Conservation (phyloP, 345 rosid genomes). For the Mallotus nudiflorus region DNA sequence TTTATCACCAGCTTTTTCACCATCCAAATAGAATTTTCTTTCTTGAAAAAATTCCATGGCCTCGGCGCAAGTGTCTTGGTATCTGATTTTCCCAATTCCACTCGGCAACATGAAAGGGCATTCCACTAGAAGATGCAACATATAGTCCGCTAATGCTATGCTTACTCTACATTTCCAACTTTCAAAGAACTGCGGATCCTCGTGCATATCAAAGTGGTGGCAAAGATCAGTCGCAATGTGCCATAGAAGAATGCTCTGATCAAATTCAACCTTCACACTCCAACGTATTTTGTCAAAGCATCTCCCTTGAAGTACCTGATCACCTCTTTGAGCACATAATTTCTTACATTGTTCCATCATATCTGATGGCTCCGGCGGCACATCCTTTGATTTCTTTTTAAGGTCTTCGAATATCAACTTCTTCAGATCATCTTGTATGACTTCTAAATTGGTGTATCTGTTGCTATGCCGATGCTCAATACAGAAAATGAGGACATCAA, state of each 20-base stretch:
- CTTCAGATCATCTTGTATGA: background rate
- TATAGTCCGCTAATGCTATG: conserved; percentile 35
- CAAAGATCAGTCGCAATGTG: conserved; percentile 31
- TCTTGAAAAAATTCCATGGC: conserved; percentile 24
- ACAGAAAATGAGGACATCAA: background rate
- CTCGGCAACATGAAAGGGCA: conserved; percentile 33
- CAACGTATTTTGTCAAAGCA: background rate
- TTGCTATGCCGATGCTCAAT: background rate
- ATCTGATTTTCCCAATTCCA: conserved; percentile 32
- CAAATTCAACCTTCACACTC: conserved; percentile 16
- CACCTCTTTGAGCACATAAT: background rate
- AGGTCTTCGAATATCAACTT: background rate
- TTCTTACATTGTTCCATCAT: background rate
- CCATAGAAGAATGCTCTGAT: conserved; percentile 26
- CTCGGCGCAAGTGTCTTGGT: conserved; percentile 29
- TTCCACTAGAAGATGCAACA: conserved; percentile 39
- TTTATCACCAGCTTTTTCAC: background rate
- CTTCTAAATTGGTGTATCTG: background rate
- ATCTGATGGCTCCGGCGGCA: background rate
- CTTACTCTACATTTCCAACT: conserved; percentile 20
- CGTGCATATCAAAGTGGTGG: conserved; percentile 7
- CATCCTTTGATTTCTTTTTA: background rate
- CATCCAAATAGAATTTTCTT: background rate
- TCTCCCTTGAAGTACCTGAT: background rate
- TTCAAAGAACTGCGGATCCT: background rate